Evolutionary conservation across 2,329 filamentous ascomycete genomes (phyloP), one percentile per base, ranked within the genome.

Genomic region (Xylariaceae sp.): DNA sequence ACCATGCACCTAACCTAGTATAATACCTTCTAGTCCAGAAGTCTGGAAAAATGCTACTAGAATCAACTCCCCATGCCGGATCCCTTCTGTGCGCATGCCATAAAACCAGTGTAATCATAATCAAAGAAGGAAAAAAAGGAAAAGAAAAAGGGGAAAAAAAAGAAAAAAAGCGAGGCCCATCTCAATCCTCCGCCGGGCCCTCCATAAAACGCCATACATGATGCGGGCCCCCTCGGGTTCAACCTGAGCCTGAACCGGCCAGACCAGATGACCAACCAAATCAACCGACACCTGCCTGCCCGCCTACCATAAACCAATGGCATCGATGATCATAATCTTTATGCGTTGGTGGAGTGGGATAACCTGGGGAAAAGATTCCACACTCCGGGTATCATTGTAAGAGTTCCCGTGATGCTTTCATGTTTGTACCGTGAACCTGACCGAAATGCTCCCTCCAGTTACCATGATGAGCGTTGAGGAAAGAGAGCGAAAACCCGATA

Each of bases 381-480:
- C 64, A 64, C 67, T 69, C 67, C 67, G 67, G 67, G 67, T 69
- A 69, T 69, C 67, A 69, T 61, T 64, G 59, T 58, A 40, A 61
- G 53, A 55, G 62, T 59, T n/a, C 59, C 62, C 61, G 58, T 62
- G 59, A 69, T 68, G 67, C 66, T 64, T 60, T 64, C 59, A 60
- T 61, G 60, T 58, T 19, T 61, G 60, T 62, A 60, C 60, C 56
- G 53, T 63, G 49, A 61, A 57, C 59, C 51, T 58, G 52, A 53
- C 52, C 55, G 30, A 61, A 57, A 58, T 56, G 57, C 54, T 19
- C 55, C 57, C 51, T 58, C 50, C 8, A 34, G 47, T 47, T 47
- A 48, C 44, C 45, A 47, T 43, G 49, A 50, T 47, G 42, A 27
- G 8, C 39, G 7, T 30, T 19, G 9, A 9, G 26, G 9, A 29